These are phyloP conservation scores for Castanospermum australe DNA, from an alignment of 306 rosid species.

Conservation along the genomic window DNA sequence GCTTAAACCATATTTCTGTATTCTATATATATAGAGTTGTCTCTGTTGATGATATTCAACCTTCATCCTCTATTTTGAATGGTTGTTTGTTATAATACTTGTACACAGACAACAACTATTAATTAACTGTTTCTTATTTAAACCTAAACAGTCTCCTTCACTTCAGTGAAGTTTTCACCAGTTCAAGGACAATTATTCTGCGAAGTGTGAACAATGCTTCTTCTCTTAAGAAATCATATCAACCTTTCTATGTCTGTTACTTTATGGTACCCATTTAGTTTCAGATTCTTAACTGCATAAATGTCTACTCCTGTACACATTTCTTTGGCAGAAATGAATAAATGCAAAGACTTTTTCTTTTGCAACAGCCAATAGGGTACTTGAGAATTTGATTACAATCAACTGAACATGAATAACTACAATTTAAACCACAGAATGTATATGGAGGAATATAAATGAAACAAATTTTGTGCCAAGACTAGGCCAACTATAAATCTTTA, in stretches of 20 bases:
- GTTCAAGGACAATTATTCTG: constrained; percentile 1
- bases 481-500: no score
- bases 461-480: no score
- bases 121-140: not conserved
- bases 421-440: no score
- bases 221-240: not conserved
- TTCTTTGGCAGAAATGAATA: constrained; percentile 89
- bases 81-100: not conserved
- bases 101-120: not conserved
- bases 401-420: no score
- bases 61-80: not conserved
- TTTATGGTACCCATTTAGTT: not conserved
- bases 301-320: constrained; percentile 66
- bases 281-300: constrained; percentile 15
- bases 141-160: not conserved
- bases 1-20: not conserved
- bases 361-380: no score
- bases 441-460: no score
- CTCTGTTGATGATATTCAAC: not conserved
- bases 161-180: not conserved
- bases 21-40: not conserved
- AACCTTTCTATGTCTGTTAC: constrained; percentile 5
- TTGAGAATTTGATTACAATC: no score
- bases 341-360: no score
- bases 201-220: not conserved